These are phyloP conservation scores for Aaosphaeria pasadenensis DNA, from an alignment of 2,329 filamentous ascomycete genomes.

Conservation along the genomic window DNA sequence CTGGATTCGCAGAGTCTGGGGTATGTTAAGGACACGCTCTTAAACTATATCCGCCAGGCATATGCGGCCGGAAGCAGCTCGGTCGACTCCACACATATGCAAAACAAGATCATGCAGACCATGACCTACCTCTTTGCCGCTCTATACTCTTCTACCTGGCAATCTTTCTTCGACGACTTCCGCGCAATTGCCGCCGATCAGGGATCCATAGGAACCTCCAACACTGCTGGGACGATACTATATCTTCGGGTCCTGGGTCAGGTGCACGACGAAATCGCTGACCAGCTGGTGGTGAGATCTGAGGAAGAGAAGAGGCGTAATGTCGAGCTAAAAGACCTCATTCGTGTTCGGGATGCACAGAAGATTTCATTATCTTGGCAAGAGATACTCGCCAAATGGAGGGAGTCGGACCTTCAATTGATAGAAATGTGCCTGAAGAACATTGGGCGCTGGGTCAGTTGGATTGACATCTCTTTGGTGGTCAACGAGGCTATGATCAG, in stretches of 20 bases:
- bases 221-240: conserved; percentile 72
- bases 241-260: conserved; percentile 87
- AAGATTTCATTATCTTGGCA: conserved; percentile 91
- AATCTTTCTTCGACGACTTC: conserved; percentile 88
- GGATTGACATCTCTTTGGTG: conserved; percentile 94
- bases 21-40: conserved; percentile 75
- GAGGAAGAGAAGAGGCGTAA: conserved; percentile 79
- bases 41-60: conserved; percentile 74
- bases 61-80: conserved; percentile 62
- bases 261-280: conserved; percentile 95
- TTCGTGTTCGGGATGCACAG: conserved; percentile 80
- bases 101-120: conserved; percentile 97
- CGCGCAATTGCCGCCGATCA: conserved; percentile 69
- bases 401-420: conserved; percentile 63
- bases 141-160: conserved; percentile 83
- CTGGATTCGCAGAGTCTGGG: conserved; percentile 70
- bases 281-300: conserved; percentile 79
- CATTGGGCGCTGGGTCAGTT: conserved; percentile 97
- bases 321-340: conserved; percentile 84
- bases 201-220: conserved; percentile 57
- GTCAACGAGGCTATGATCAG: conserved; percentile 79
- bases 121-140: conserved; percentile 89
- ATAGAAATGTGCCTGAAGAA: conserved; percentile 86
- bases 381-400: conserved; percentile 79
- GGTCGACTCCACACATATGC: conserved; percentile 72